A percentile compares a stretch with the other conserved stretches of the same genome.
phyloP scores from a whole-genome alignment of 257 asterid genomes.

The Cruciata laevipes region DNA sequence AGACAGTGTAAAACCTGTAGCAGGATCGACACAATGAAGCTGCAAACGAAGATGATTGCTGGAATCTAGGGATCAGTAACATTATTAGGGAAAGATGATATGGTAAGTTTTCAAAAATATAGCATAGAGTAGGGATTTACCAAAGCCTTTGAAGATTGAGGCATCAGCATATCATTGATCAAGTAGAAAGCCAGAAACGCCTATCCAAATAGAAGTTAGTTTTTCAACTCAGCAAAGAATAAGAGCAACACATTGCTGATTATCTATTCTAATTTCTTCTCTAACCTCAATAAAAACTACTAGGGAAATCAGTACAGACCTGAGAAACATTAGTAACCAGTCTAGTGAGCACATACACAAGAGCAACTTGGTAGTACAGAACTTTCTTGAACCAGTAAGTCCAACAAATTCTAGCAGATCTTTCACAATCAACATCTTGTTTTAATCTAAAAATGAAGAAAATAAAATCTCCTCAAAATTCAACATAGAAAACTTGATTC shows the following conservation, averaged over 20 bases:
- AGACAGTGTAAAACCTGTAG: slow-evolving; percentile 47
- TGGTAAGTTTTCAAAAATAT: background rate
- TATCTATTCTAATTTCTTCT: too few species aligned
- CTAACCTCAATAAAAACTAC: too few species aligned
- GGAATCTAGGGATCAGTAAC: slow-evolving; percentile 50
- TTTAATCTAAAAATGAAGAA: slow-evolving; percentile 45
- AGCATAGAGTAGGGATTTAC: slow-evolving; percentile 27
- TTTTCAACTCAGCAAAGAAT: too few species aligned
- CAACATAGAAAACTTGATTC: too few species aligned
- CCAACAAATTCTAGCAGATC: slow-evolving; percentile 67
- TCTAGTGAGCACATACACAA: slow-evolving; percentile 80
- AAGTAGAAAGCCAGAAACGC: slow-evolving; percentile 86
- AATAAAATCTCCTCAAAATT: too few species aligned
- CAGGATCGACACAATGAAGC: slow-evolving; percentile 73
- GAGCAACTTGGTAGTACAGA: slow-evolving; percentile 86
- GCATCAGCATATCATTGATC: slow-evolving; percentile 72
- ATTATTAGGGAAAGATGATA: slow-evolving; percentile 1
- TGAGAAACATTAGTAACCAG: slow-evolving; percentile 85
- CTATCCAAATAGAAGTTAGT: slow-evolving; percentile 25
- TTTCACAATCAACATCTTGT: slow-evolving; percentile 40
- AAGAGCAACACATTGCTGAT: too few species aligned
- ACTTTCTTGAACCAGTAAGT: slow-evolving; percentile 68
- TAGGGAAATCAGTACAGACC: slow-evolving; percentile 31
- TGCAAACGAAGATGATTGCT: slow-evolving; percentile 69
- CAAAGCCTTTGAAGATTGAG: slow-evolving; percentile 81